Percentiles rank a stretch among this genome's conserved stretches.
phyloP scores from a whole-genome alignment of 345 rosid genomes.

The Eucalyptus tenuipes region DNA sequence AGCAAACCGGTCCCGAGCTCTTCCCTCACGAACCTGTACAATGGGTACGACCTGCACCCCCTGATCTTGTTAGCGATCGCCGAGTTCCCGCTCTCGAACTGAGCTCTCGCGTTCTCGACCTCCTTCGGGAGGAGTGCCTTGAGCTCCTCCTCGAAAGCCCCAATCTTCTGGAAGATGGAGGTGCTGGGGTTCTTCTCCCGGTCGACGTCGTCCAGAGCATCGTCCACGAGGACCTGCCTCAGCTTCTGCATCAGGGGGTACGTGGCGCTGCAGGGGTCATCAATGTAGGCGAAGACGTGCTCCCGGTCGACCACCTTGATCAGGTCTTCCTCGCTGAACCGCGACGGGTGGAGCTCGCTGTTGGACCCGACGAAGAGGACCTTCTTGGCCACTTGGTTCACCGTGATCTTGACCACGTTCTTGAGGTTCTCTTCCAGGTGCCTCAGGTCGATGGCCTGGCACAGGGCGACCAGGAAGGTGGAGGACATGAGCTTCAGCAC shows the following conservation, averaged over 20 bases:
- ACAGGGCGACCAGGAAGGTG: constrained; percentile 48
- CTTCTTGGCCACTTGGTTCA: constrained; percentile 40
- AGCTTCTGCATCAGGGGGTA: constrained; percentile 57
- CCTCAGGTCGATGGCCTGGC: constrained; percentile 66
- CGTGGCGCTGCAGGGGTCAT: constrained; percentile 53
- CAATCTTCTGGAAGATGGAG: constrained; percentile 59
- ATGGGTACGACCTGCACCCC: constrained; percentile 68
- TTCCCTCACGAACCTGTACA: constrained; percentile 56
- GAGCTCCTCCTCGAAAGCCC: constrained; percentile 47
- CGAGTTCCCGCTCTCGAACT: constrained; percentile 35
- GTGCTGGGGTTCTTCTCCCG: constrained; percentile 32
- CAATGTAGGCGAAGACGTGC: constrained; percentile 38
- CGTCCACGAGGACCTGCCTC: constrained; percentile 53
- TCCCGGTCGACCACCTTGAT: constrained; percentile 46
- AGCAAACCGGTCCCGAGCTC: constrained; percentile 38
- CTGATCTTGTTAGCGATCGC: constrained; percentile 45
- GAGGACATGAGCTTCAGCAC: constrained; percentile 69
- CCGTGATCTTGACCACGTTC: constrained; percentile 39
- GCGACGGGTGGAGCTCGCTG: constrained; percentile 60
- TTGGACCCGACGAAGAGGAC: constrained; percentile 31
- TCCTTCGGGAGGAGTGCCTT: constrained; percentile 39
- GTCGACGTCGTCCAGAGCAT: constrained; percentile 44
- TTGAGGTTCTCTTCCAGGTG: constrained; percentile 64
- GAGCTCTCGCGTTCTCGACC: constrained; percentile 38
- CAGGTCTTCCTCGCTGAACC: constrained; percentile 56